phyloP scores from a whole-genome alignment of 768 basidiomycete species.

The Daedaleopsis sinensis region DNA sequence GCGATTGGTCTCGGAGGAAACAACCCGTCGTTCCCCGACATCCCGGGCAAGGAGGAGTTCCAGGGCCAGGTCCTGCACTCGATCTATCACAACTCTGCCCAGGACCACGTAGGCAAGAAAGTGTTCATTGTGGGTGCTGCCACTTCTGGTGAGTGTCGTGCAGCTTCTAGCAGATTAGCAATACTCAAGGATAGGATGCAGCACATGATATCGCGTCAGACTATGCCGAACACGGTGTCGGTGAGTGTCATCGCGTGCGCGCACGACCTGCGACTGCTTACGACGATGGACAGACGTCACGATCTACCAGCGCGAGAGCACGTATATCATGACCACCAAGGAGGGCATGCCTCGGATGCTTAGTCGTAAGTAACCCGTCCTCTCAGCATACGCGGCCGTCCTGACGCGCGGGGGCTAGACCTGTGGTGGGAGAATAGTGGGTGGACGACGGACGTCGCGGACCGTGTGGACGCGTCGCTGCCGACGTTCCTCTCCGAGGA shows the following conservation, averaged over 20 bases:
- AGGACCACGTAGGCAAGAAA: conserved; percentile 66
- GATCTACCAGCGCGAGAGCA: conserved; percentile 58
- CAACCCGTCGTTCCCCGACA: conserved; percentile 38
- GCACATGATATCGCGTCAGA: conserved; percentile 56
- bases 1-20: conserved; percentile 45
- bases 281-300: conserved; percentile 47
- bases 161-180: not conserved
- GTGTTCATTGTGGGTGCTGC: conserved; percentile 71
- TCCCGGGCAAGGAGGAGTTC: conserved; percentile 53
- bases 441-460: conserved; percentile 53
- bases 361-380: conserved; percentile 25
- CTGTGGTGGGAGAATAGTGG: conserved; percentile 46
- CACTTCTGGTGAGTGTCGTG: conserved; percentile 47
- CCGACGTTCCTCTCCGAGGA: conserved; percentile 41
- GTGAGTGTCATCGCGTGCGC: conserved; percentile 28
- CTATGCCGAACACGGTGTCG: conserved; percentile 47
- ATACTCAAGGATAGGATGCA: conserved; percentile 5
- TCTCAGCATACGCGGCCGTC: not conserved
- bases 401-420: conserved; percentile 19
- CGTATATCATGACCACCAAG: conserved; percentile 48
- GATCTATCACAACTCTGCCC: conserved; percentile 52
- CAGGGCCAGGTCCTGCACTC: conserved; percentile 68
- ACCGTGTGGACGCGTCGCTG: conserved; percentile 52
- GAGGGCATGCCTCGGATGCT: conserved; percentile 38
- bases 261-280: not conserved